These are phyloP conservation scores for Trifolium repens DNA, from an alignment of 306 rosid genomes.

Conservation along the genomic window DNA sequence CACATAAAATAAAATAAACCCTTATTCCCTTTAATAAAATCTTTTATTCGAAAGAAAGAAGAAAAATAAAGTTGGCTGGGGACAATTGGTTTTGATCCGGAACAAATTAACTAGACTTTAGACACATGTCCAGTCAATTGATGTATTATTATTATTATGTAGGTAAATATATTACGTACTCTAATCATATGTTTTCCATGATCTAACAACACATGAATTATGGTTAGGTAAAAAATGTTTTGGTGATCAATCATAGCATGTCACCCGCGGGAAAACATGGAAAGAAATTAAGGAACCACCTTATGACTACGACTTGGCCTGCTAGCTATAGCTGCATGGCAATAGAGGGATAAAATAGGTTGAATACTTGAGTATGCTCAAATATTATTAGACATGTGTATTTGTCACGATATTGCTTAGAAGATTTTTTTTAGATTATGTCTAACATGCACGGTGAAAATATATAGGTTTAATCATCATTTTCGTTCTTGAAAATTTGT, in stretches of 20 bases:
- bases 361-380: not conserved
- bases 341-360: not conserved
- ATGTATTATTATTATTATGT: not conserved
- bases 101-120: not conserved
- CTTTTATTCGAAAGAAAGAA: too few relatives aligned
- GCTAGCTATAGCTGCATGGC: not conserved
- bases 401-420: constrained; percentile 20
- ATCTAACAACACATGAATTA: not conserved
- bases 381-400: constrained; percentile 17
- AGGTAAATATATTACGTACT: not conserved
- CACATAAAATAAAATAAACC: too few relatives aligned
- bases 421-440: not conserved
- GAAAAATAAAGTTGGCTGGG: not conserved
- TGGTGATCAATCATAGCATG: constrained; percentile 37
- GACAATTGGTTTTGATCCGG: not conserved
- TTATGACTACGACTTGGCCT: not conserved
- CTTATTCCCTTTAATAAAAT: too few relatives aligned
- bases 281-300: constrained; percentile 5
- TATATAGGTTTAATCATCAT: too few relatives aligned
- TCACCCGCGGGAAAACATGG: constrained; percentile 41
- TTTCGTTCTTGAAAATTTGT: too few relatives aligned
- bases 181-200: constrained; percentile 5
- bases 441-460: constrained; percentile 24
- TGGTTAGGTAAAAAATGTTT: constrained; percentile 35
- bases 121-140: not conserved